Evolutionary conservation across 2,329 filamentous ascomycete species (phyloP).

Genomic region (Aureobasidium subglaciale): DNA sequence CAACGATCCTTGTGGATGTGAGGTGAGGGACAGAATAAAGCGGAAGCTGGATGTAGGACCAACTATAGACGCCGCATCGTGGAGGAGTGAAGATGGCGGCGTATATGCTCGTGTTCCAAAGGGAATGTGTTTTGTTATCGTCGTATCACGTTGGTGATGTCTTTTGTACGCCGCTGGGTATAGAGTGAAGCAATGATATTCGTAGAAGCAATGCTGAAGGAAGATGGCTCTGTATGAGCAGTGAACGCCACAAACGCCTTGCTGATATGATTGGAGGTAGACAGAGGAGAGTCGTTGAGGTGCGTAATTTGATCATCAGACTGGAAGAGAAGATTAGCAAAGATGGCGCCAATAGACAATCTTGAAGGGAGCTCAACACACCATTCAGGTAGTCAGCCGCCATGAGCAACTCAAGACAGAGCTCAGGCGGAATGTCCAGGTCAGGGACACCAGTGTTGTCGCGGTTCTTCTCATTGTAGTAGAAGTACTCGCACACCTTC

Average conservation of each 20-base stretch:
- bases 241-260: conserved; percentile 8
- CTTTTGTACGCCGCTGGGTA: not conserved
- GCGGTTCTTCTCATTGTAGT: conserved; percentile 70
- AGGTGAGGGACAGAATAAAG: conserved; percentile 7
- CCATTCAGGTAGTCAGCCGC: conserved; percentile 70
- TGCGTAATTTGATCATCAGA: conserved; percentile 9
- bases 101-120: conserved; percentile 20
- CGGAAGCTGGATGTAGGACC: conserved; percentile 18
- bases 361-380: no score
- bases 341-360: no score
- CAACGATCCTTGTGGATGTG: not conserved
- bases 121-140: not conserved
- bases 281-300: not conserved
- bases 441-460: conserved; percentile 67
- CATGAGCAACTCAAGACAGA: conserved; percentile 70
- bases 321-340: no score
- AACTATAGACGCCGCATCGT: conserved; percentile 21
- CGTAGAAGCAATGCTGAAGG: not conserved
- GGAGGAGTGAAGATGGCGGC: conserved; percentile 18
- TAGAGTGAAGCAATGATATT: not conserved
- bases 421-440: conserved; percentile 71
- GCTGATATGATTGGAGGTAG: conserved; percentile 1
- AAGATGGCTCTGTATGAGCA: not conserved
- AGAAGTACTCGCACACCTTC: conserved; percentile 76
- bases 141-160: not conserved